Evolutionary conservation across 768 basidiomycete genomes (phyloP), one percentile per base, ranked within the genome.

Genomic region (Lactarius deliciosus): DNA sequence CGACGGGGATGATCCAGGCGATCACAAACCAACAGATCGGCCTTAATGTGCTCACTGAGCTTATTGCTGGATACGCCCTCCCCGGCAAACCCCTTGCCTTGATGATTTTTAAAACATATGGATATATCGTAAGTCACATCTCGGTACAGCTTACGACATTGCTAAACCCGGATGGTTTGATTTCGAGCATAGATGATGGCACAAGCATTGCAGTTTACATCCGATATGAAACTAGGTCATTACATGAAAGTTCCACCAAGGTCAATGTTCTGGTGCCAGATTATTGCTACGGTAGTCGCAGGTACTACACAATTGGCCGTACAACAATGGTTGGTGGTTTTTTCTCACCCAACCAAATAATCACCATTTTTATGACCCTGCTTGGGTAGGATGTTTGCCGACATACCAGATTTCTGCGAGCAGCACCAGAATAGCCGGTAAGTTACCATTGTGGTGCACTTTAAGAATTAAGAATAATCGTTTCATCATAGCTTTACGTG

Each of bases 1-100:
- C 93, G 15, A 85, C 89, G 63, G 90, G 89, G 70, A 86, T 91
- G 84, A 90, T 92, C 66, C 86, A 91, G 71, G 89, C 90, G 1
- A 85, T 91, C 69, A 92, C 91, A 36, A 92, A 92, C 75, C 86
- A 89, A 72, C 88, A 91, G 75, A 81, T 91, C 63, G 89, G 81
- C 73, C 74, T 84, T 13, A 84, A 83, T 72, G 89, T 91, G 34
- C 83, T 92, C 66, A 87, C 89, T 2, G 90, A 92, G 73, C 79
- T 91, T 34, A 83, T 92, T 62, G 83, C 87, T 50, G 90, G 90
- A 16, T 86, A 83, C 63, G 74, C 79, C 38, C 74, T 82, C 28
- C 82, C 82, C 69, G 90, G 90, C 10, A 83, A 82, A 66, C 88
- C 91, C 5, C 82, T 90, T 65, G 89, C 89, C 1, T 86, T 89